Conservation (phyloP, 73 alveolate species). For the Tetrahymena elliotti region DNA sequence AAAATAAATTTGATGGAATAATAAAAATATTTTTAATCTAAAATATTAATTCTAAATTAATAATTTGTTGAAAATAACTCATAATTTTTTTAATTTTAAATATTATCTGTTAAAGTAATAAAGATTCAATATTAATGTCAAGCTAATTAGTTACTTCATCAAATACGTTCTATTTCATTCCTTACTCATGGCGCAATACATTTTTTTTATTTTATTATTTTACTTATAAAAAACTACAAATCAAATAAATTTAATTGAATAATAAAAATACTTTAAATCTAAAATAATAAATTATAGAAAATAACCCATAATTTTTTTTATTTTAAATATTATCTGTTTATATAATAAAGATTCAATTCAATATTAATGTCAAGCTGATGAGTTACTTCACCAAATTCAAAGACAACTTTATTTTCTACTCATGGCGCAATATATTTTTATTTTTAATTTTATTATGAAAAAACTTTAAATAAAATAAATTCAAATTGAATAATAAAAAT, state of each 20-base stretch:
- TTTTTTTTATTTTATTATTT: background rate
- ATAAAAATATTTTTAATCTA: no score
- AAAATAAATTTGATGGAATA: no score
- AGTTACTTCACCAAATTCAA: background rate
- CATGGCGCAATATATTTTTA: background rate
- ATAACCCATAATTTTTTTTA: background rate
- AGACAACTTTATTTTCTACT: background rate
- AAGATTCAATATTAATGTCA: background rate
- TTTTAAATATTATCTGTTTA: background rate
- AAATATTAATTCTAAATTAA: no score
- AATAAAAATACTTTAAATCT: no score
- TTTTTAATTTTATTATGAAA: background rate
- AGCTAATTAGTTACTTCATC: background rate
- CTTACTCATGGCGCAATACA: background rate
- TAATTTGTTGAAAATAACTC: background rate
- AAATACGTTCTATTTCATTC: no score
- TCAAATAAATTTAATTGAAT: no score
- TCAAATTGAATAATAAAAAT: no score
- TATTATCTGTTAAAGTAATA: background rate
- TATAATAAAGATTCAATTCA: background rate
- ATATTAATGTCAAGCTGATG: background rate
- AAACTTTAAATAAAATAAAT: background rate
- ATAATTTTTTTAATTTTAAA: background rate
- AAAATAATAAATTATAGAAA: background rate
- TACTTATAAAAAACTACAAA: background rate